Conservation (phyloP, 202 grass and related monocot genomes). For the Dendrocalamus latiflorus region DNA sequence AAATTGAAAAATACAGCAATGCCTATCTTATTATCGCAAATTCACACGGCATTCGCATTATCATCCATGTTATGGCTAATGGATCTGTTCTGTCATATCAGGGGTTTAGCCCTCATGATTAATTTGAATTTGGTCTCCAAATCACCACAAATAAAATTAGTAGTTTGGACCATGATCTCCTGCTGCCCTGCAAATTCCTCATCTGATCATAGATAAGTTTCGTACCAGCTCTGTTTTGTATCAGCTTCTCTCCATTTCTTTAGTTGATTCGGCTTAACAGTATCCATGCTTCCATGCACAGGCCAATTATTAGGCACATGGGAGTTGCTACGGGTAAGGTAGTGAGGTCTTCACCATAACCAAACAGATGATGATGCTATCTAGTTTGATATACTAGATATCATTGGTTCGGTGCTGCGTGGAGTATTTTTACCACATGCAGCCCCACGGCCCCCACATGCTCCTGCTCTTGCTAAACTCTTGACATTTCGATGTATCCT, state of each 20-base stretch:
- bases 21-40: not conserved
- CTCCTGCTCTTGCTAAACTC: conserved; percentile 14
- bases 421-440: conserved; percentile 23
- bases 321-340: conserved; percentile 17
- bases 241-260: not conserved
- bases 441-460: conserved; percentile 5
- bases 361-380: conserved; percentile 11
- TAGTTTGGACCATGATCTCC: not conserved
- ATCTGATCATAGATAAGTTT: conserved; percentile 13
- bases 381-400: conserved; percentile 25
- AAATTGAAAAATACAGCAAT: not conserved
- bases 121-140: conserved; percentile 12
- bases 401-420: conserved; percentile 19
- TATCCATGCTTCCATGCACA: conserved; percentile 28
- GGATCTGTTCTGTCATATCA: not conserved
- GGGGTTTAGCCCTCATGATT: conserved; percentile 3
- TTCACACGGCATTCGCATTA: conserved; percentile 10
- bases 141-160: not conserved
- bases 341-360: not conserved
- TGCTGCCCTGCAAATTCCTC: conserved; percentile 16
- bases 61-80: conserved; percentile 7
- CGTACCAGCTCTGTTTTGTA: not conserved
- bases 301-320: conserved; percentile 56
- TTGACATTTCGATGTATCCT: not conserved
- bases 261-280: conserved; percentile 5